phyloP scores from a whole-genome alignment of 345 rosid genomes.

The Eucalyptus globulus region DNA sequence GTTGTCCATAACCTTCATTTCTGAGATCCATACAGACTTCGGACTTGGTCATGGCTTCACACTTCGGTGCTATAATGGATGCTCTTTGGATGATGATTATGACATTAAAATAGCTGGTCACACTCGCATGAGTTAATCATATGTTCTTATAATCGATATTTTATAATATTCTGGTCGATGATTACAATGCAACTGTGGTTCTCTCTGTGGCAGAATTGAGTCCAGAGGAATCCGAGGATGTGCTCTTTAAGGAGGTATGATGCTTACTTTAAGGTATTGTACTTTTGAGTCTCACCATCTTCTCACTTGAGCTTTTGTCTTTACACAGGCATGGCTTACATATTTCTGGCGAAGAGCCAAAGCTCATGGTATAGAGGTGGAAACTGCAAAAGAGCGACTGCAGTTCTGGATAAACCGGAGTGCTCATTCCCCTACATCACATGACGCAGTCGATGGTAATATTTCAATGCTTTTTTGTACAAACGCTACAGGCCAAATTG shows the following conservation, averaged over 20 bases:
- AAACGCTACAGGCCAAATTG: neutral
- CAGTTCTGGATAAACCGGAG: constrained; percentile 79
- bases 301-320: neutral
- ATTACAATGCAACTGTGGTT: neutral
- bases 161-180: neutral
- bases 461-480: neutral
- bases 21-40: neutral
- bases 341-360: constrained; percentile 97
- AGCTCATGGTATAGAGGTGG: constrained; percentile 65
- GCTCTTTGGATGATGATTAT: neutral
- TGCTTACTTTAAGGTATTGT: neutral
- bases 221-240: constrained; percentile 96
- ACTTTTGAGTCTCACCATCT: neutral
- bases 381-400: constrained; percentile 68
- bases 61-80: neutral
- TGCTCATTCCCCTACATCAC: constrained; percentile 73
- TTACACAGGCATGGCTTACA: constrained; percentile 88
- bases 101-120: neutral
- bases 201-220: constrained; percentile 57
- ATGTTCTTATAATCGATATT: neutral
- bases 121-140: neutral
- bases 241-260: constrained; percentile 88
- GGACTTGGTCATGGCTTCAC: neutral
- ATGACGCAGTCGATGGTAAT: constrained; percentile 83
- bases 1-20: neutral